Conservation (phyloP, 1,139 yeast species). For the Pichia sp. region DNA sequence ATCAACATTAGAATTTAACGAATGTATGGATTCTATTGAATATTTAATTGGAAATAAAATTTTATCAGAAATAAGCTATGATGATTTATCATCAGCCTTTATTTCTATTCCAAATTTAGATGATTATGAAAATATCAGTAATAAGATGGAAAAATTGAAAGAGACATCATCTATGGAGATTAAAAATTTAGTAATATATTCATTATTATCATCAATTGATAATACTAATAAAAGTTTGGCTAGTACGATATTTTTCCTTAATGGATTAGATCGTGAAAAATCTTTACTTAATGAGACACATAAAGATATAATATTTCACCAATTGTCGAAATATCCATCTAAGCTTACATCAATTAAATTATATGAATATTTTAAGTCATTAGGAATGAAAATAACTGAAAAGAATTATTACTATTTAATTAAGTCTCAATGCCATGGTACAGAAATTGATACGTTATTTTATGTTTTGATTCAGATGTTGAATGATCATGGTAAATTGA, state of each 20-base stretch:
- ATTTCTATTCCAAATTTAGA: constrained; percentile 10
- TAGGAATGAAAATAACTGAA: constrained; percentile 7
- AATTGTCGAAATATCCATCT: constrained; percentile 9
- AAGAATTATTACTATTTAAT: constrained; percentile 16
- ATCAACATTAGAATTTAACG: constrained; percentile 1
- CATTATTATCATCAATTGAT: constrained; percentile 19
- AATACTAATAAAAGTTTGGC: constrained; percentile 16
- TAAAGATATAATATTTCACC: constrained; percentile 18
- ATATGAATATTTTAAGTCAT: constrained; percentile 9
- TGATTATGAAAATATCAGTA: constrained; percentile 12
- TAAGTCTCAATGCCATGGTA: constrained; percentile 20
- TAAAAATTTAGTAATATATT: constrained; percentile 15
- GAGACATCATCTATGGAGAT: constrained; percentile 7
- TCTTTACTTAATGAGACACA: constrained; percentile 11
- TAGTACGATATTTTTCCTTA: constrained; percentile 15
- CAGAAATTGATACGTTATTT: constrained; percentile 22
- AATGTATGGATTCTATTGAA: constrained; percentile 8
- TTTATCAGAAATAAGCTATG: neutral
- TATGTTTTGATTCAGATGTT: constrained; percentile 13
- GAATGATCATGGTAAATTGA: constrained; percentile 6
- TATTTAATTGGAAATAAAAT: neutral
- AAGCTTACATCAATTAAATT: constrained; percentile 18
- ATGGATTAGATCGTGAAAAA: constrained; percentile 6
- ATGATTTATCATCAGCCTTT: constrained; percentile 11
- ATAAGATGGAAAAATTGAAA: constrained; percentile 6